Percentiles rank a stretch among this genome's conserved stretches.
Conservation (phyloP, 768 basidiomycete species). For the Mycena amicta region DNA sequence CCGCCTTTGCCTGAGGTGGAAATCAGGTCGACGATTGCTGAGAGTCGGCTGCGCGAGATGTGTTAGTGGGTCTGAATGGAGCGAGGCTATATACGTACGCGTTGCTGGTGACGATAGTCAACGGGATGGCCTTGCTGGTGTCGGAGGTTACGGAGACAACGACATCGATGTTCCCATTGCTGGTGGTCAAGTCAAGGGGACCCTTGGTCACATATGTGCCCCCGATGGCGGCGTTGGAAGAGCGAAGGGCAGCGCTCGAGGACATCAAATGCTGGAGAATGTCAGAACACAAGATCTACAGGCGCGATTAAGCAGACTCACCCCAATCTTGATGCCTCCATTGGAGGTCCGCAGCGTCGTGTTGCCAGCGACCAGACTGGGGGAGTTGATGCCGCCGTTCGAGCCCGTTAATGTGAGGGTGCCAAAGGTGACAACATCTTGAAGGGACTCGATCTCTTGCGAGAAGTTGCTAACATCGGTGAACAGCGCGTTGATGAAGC, state of each 20-base stretch:
- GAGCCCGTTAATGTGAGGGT: slow-evolving; percentile 36
- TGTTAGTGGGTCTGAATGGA: neutral
- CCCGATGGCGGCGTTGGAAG: slow-evolving; percentile 41
- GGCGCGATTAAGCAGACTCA: slow-evolving; percentile 1
- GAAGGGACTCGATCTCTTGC: slow-evolving; percentile 40
- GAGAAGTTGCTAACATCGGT: slow-evolving; percentile 44
- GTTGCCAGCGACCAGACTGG: slow-evolving; percentile 26
- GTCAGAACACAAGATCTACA: neutral
- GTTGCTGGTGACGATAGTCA: slow-evolving; percentile 43
- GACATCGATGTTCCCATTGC: slow-evolving; percentile 44
- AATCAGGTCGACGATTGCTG: slow-evolving; percentile 33
- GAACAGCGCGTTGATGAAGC: slow-evolving; percentile 43
- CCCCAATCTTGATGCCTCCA: slow-evolving; percentile 3
- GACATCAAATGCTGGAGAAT: slow-evolving; percentile 35
- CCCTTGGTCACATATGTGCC: slow-evolving; percentile 44
- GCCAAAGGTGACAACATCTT: slow-evolving; percentile 38
- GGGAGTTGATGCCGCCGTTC: slow-evolving; percentile 36
- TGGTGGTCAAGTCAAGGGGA: slow-evolving; percentile 39
- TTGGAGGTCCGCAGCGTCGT: slow-evolving; percentile 30
- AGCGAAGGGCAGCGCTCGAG: slow-evolving; percentile 28
- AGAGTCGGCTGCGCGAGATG: slow-evolving; percentile 31
- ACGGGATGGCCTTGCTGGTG: slow-evolving; percentile 21
- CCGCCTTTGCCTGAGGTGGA: slow-evolving; percentile 32
- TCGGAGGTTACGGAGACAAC: slow-evolving; percentile 39
- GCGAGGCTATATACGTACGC: slow-evolving; percentile 39